These are phyloP conservation scores for Cryptococcus maquisensis DNA, from an alignment of 1,284 basidiomycete genomes.

Conservation along the genomic window DNA sequence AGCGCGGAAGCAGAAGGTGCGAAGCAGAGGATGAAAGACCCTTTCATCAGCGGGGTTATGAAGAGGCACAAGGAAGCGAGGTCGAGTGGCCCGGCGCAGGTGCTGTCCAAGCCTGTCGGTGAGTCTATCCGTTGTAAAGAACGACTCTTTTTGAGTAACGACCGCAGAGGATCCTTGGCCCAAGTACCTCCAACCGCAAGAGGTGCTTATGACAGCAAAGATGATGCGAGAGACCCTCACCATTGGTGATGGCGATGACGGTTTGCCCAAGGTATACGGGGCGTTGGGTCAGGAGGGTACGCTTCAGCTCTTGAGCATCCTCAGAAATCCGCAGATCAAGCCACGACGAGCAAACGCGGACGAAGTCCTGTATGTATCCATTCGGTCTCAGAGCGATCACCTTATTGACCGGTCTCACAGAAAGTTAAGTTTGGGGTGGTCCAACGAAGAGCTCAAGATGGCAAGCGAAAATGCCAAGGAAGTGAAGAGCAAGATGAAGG, in stretches of 20 bases:
- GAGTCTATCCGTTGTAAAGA: background rate
- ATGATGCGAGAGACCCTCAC: constrained; percentile 3
- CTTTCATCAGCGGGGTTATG: background rate
- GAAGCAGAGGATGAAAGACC: background rate
- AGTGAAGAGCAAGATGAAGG: background rate
- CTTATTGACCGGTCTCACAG: background rate
- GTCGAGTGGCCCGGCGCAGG: constrained; percentile 1
- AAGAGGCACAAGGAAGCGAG: constrained; percentile 1
- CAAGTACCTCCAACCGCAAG: background rate
- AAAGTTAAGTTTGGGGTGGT: background rate
- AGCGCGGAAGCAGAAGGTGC: background rate
- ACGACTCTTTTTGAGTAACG: background rate
- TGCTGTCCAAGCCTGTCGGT: background rate
- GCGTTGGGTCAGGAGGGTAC: background rate
- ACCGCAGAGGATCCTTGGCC: background rate
- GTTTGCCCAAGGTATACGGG: background rate
- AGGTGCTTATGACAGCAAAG: constrained; percentile 2
- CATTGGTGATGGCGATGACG: background rate
- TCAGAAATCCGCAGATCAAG: background rate
- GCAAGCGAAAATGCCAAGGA: background rate
- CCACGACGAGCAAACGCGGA: background rate
- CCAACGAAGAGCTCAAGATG: background rate
- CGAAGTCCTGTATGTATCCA: background rate
- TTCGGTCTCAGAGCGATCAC: background rate
- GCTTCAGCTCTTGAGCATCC: background rate